These are phyloP conservation scores for Yamadazyma diddensiae DNA, from an alignment of 1,139 yeast genomes.

Conservation along the genomic window DNA sequence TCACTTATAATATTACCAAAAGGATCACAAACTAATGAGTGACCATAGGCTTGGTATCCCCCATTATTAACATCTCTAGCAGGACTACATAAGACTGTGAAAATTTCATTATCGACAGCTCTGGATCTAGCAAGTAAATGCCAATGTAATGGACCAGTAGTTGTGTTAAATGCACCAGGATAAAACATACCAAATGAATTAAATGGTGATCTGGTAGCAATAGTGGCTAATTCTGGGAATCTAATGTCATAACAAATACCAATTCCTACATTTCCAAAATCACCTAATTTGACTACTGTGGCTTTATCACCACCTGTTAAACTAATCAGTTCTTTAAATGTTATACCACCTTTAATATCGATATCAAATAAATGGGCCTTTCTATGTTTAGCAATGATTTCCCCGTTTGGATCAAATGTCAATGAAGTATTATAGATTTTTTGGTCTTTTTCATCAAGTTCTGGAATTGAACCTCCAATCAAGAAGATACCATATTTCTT, in stretches of 20 bases:
- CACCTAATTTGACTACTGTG: constrained; percentile 68
- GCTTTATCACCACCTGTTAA: constrained; percentile 77
- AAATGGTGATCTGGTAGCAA: constrained; percentile 66
- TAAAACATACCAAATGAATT: constrained; percentile 86
- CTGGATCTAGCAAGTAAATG: constrained; percentile 79
- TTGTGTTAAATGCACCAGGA: constrained; percentile 95
- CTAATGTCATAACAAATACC: constrained; percentile 93
- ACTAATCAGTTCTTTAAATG: constrained; percentile 77
- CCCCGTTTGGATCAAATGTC: constrained; percentile 69
- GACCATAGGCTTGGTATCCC: constrained; percentile 90
- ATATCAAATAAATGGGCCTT: constrained; percentile 89
- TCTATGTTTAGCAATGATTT: constrained; percentile 79
- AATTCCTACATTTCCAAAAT: constrained; percentile 75
- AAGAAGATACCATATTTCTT: constrained; percentile 56
- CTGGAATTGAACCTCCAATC: constrained; percentile 93
- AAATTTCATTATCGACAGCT: constrained; percentile 87
- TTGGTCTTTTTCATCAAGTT: constrained; percentile 47
- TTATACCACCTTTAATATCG: constrained; percentile 84
- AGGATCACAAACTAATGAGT: constrained; percentile 85
- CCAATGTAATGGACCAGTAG: constrained; percentile 97
- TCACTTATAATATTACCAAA: constrained; percentile 75
- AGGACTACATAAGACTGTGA: constrained; percentile 81
- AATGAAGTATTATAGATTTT: constrained; percentile 79
- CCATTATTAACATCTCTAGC: constrained; percentile 68
- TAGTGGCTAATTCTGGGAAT: constrained; percentile 84